Percentiles rank a stretch among this genome's conserved stretches.
Conservation (phyloP, 164 flowering plant species). For the Paratinospora sagittata region DNA sequence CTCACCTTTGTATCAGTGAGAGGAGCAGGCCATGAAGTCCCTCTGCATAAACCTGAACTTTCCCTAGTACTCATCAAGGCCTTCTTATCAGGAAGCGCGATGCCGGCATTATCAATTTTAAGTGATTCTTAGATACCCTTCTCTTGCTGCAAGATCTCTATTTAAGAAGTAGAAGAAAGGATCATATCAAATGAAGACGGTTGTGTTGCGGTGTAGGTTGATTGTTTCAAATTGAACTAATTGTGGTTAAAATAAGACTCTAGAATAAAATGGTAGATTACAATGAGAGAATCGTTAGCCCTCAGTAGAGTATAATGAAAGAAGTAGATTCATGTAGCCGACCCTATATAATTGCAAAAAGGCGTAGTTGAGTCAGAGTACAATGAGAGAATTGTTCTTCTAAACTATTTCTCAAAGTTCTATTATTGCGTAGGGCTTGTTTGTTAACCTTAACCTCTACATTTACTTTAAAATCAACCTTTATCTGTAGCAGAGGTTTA, state of each 20-base stretch:
- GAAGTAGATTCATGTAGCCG: no score
- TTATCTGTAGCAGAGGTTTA: no score
- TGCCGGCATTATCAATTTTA: slow-evolving; percentile 18
- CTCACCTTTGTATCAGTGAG: slow-evolving; percentile 79
- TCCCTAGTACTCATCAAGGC: slow-evolving; percentile 61
- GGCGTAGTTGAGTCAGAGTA: no score
- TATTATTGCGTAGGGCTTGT: no score
- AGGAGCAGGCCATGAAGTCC: slow-evolving; percentile 97
- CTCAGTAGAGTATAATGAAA: no score
- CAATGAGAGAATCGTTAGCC: no score
- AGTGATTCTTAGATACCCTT: not conserved
- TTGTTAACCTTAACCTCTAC: no score
- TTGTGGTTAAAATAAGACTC: not conserved
- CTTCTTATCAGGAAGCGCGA: slow-evolving; percentile 56
- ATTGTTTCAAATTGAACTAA: not conserved
- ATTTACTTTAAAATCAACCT: no score
- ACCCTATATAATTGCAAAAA: no score
- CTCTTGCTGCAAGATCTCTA: not conserved
- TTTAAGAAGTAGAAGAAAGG: not conserved
- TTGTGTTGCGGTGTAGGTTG: not conserved
- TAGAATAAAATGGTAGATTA: not conserved
- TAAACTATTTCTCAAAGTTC: no score
- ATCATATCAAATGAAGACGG: not conserved
- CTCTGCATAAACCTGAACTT: slow-evolving; percentile 67
- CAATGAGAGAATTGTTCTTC: no score